Evolutionary conservation across 2,329 filamentous ascomycete genomes (phyloP), one percentile per base, ranked within the genome.

Genomic region (Scleromitrula shiraiana): DNA sequence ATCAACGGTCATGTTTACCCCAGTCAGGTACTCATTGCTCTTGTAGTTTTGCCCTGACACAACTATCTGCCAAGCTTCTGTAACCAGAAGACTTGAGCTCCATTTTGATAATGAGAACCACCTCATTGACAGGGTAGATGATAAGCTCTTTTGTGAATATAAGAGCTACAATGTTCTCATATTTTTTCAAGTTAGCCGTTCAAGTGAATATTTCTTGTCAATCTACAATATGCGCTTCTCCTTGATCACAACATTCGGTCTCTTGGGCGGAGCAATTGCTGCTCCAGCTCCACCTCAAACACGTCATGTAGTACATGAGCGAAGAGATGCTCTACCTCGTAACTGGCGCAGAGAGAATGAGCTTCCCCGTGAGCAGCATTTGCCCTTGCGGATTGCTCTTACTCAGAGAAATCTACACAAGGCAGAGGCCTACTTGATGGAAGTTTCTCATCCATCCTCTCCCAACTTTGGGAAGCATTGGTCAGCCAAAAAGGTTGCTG

Each of bases 361-460:
- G 26, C 29, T 54, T 7, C 32, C 41, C 24, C 38, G 32, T 10
- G 49, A 56, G 20, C 32, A 44, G 19, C 9, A 36, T 15, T 40
- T 56, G 5, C 53, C 56, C 22, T 48, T 58, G 42, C 46, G 51
- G 45, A 71, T 74, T 50, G 71, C 68, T 5, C 62, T 74, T 41
- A 63, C 65, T 26, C 70, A 74, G 54, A 62, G 61, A 17, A 73
- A 73, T 50, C 60, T 74, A 15, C 61, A 73, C 32, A 63, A 62
- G 39, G 70, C 64, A 8, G 69, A 72, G 41, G 65, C 67, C 36
- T 67, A 67, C 36, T 59, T 74, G 14, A 58, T 67, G 33, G 66
- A 69, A 22, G 69, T 74, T 19, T 56, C 55, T 7, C 41, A 56
- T 9, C 54, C 38, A 19, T 54, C 52, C 4, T 73, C 69, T 38